Evolutionary conservation across 176 grass and related monocot species (phyloP).

Genomic region (Lolium rigidum): DNA sequence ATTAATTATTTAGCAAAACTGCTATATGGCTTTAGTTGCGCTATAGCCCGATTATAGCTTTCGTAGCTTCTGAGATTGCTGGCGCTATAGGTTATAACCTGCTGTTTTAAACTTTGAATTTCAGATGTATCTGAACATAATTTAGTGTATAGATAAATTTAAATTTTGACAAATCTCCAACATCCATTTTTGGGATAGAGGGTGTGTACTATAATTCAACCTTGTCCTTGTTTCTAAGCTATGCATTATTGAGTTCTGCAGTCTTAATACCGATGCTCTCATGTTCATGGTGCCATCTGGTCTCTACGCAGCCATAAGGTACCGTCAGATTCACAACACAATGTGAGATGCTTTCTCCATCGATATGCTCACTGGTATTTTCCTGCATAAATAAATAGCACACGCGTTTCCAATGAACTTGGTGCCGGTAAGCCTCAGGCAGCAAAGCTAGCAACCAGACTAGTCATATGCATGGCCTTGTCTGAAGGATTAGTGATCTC

Average conservation of each 20-base stretch:
- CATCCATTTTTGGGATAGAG: too few relatives aligned
- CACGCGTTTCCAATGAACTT: not conserved
- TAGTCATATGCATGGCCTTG: not conserved
- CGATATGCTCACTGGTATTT: not conserved
- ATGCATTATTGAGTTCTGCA: not conserved
- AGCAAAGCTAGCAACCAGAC: not conserved
- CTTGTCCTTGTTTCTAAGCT: not conserved
- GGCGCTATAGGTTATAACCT: too few relatives aligned
- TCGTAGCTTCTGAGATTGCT: too few relatives aligned
- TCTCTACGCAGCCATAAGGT: not conserved
- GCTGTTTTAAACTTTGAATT: too few relatives aligned
- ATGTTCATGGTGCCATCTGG: not conserved
- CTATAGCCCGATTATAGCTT: too few relatives aligned
- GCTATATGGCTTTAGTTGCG: too few relatives aligned
- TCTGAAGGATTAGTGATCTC: not conserved
- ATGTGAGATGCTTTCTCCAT: not conserved
- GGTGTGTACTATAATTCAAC: too few relatives aligned
- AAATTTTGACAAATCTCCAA: too few relatives aligned
- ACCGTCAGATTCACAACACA: not conserved
- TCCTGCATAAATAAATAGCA: not conserved
- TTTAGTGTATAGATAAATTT: too few relatives aligned
- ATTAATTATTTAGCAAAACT: too few relatives aligned
- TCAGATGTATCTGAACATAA: too few relatives aligned
- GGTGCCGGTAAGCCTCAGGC: not conserved
- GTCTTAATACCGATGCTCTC: not conserved